Evolutionary conservation across 2,329 filamentous ascomycete species (phyloP), one percentile per base, ranked within the genome.

Genomic region (Bipolaris gigantea): DNA sequence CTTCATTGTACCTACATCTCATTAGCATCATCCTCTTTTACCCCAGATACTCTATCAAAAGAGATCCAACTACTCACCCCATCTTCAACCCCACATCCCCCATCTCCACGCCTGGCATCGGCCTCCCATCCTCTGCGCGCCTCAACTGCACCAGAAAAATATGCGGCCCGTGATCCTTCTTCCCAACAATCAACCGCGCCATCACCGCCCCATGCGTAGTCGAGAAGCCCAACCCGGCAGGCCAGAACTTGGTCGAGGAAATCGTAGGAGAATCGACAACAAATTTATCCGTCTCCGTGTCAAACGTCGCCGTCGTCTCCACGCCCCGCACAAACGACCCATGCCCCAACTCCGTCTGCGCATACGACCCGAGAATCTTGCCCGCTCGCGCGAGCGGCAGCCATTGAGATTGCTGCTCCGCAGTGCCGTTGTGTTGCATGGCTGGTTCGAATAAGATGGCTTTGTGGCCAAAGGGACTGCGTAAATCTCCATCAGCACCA

Each of bases 121-220:
- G 76, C 2, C 73, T 79, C 40, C 78, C 74, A 64, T 77, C 71
- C 50, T 55, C 39, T 7, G 79, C 73, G 5, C 49, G 56, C 25
- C 80, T 66, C n/a, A 82, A 76, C 58, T 80, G 80, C 4, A 81
- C 76, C 38, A 82, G 75, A 59, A 81, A 82, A 10, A 77, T 73
- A 63, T 81, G 79, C 3, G 77, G 77, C 0, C 80, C 80, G 51
- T 80, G 68, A 6, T 32, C 53, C 33, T 56, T 41, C 4, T 46
- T 27, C 4, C 75, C 75, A 9, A 80, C 66, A 18, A 80, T 60
- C 0, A 81, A 64, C 42, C 79, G 77, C 0, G 80, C 80, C 23
- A 81, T 75, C 1, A 81, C 79, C 48, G 81, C 77, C 13, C 49
- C 51, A 27, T 66, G 59, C 3, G 58, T 62, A 13, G 57, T 53